Evolutionary conservation across 2,329 filamentous ascomycete species (phyloP).

Genomic region (Diplodia scrobiculata): DNA sequence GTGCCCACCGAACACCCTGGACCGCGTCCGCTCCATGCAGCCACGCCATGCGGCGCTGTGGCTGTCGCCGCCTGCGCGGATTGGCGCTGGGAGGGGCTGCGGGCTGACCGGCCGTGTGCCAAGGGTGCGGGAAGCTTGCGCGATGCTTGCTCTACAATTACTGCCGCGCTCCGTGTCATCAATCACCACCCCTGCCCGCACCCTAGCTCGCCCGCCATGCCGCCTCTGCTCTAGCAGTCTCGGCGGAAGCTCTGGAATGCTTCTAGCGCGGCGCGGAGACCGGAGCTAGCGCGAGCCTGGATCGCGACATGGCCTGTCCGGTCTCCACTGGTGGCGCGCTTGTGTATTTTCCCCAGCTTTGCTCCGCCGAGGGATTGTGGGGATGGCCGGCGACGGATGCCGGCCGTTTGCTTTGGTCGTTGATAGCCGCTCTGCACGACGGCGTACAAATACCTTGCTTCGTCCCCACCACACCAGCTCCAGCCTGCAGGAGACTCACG

Average conservation of each 20-base stretch:
- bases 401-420: neutral
- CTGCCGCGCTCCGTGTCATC: neutral
- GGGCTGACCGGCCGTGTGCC: slow-evolving; percentile 9
- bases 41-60: neutral
- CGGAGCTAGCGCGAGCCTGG: neutral
- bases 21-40: neutral
- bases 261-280: slow-evolving; percentile 5
- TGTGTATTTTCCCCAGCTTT: slow-evolving; percentile 16
- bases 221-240: neutral
- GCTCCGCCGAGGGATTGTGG: neutral
- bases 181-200: neutral
- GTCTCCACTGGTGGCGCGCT: slow-evolving; percentile 2
- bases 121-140: slow-evolving; percentile 11
- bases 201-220: neutral
- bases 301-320: slow-evolving; percentile 6
- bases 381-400: neutral
- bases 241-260: slow-evolving; percentile 24
- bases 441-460: slow-evolving; percentile 18
- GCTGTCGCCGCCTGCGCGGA: neutral
- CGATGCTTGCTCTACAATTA: slow-evolving; percentile 3
- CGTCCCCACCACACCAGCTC: neutral
- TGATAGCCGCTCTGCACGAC: neutral
- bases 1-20: neutral
- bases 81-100: neutral
- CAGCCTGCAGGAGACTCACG: neutral